Base-by-base conservation (phyloP, 2,329 filamentous ascomycete genomes). In the Tolypocladium inflatum region DNA sequence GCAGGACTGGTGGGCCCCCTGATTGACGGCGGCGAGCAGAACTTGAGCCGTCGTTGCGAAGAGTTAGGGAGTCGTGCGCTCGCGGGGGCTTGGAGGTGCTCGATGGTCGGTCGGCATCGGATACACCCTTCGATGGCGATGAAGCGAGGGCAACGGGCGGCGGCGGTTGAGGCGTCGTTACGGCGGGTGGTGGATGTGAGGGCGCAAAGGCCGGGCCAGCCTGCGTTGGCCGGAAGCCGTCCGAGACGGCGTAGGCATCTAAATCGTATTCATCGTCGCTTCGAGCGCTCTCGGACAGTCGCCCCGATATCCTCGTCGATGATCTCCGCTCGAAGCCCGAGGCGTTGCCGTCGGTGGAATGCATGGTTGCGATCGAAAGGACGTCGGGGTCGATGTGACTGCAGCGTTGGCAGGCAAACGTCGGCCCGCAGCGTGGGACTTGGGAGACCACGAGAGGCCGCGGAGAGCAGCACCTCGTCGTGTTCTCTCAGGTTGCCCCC, bases 61-160 rank as follows among this genome's bases (percentile, higher is more conserved):
- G 71, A 10, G 79, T 72, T 19, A 84, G 73, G 19, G 79, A 78
- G 60, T 83, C 80, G 33, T 77, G 71, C 8, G 69, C 72, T 15
- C 71, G 73, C 6, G 74, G 75, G n/a, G 78, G 74, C 61, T 86
- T 86, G 17, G 79, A 74, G 54, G 79, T 79, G 67, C 83, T 86
- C 4, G 81, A 82, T 42, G 80, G 76, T 58, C 80, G 74, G 58
- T 70, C 68, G 37, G 67, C 62, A 55, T 63, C 63, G 15, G 62
- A 33, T 19, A 55, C 39, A 15, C 57, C 63, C 60, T 69, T 67
- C 2, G 63, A 65, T 42, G 67, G 59, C 17, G 66, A n/a, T 41
- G 65, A 58, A 19, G 65, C 39, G 53, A 59, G 55, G 19, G 59
- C 45, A 56, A 33, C 62, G 58, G 50, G 62, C 26, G 59, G 59